Evolutionary conservation across 2,329 filamentous ascomycete genomes (phyloP).

Genomic region (Colletotrichum sp.): DNA sequence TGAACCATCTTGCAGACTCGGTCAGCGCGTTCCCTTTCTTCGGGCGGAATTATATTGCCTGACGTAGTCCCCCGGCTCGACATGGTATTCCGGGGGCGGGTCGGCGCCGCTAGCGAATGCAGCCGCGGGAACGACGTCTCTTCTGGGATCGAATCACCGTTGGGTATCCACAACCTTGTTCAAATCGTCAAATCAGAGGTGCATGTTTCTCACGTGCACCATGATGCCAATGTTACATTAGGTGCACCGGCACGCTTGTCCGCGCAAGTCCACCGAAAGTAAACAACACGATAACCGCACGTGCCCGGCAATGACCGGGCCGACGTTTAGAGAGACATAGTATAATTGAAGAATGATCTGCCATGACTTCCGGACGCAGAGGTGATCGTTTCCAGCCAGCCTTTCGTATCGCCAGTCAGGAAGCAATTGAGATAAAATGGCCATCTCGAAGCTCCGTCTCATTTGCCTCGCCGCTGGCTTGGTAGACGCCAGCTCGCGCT

Average conservation of each 20-base stretch:
- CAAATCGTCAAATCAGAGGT: not conserved
- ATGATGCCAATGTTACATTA: not conserved
- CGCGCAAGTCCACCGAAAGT: not conserved
- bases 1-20: not conserved
- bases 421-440: not conserved
- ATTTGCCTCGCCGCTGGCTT: not conserved
- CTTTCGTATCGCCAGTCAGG: not conserved
- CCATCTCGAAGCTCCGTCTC: not conserved
- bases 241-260: not conserved
- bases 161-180: not conserved
- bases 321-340: not conserved
- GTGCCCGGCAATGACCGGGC: not conserved
- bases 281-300: not conserved
- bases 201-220: slow-evolving; percentile 1
- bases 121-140: not conserved
- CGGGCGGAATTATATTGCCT: not conserved
- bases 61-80: not conserved
- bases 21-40: not conserved
- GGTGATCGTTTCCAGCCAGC: not conserved
- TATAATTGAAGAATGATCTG: not conserved
- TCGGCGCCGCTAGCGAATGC: not conserved
- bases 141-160: not conserved
- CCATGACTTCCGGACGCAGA: not conserved
- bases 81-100: not conserved
- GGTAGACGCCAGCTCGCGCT: not conserved